These are phyloP conservation scores for Aspergillus indologenus DNA, from an alignment of 495 filamentous ascomycete species.

Conservation along the genomic window DNA sequence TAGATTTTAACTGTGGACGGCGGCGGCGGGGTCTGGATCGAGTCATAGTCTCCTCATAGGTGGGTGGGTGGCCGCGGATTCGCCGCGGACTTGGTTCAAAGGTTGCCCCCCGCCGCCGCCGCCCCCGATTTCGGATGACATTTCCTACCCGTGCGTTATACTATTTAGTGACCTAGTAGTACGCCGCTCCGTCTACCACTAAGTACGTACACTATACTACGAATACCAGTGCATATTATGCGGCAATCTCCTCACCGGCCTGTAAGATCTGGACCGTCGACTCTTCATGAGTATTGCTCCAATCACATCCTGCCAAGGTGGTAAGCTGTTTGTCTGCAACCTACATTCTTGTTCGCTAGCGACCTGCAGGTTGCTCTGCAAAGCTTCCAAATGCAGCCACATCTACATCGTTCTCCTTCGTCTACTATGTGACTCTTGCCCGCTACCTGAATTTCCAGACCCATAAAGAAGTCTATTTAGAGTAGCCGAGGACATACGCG, in stretches of 20 bases:
- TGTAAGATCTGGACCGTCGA: neutral
- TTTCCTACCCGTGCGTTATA: neutral
- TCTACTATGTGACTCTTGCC: neutral
- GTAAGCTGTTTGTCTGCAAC: neutral
- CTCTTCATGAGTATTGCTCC: neutral
- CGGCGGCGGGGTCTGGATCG: slow-evolving; percentile 42
- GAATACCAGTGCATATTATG: too few species aligned
- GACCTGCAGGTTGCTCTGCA: neutral
- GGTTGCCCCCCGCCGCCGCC: too few species aligned
- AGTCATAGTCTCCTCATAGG: slow-evolving; percentile 12
- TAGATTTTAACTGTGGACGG: neutral
- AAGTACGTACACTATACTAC: too few species aligned
- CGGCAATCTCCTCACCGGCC: too few species aligned
- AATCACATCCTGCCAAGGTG: neutral
- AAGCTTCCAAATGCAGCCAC: neutral
- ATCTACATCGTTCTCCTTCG: neutral
- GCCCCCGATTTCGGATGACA: neutral
- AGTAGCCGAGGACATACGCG: neutral
- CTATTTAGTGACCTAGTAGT: too few species aligned
- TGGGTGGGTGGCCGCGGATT: neutral
- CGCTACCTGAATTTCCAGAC: neutral
- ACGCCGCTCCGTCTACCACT: too few species aligned
- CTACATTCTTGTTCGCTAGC: neutral
- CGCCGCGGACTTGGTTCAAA: too few species aligned
- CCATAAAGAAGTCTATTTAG: neutral